Conservation (phyloP, 1,284 basidiomycete genomes). For the Afroboletus lepidellus region DNA sequence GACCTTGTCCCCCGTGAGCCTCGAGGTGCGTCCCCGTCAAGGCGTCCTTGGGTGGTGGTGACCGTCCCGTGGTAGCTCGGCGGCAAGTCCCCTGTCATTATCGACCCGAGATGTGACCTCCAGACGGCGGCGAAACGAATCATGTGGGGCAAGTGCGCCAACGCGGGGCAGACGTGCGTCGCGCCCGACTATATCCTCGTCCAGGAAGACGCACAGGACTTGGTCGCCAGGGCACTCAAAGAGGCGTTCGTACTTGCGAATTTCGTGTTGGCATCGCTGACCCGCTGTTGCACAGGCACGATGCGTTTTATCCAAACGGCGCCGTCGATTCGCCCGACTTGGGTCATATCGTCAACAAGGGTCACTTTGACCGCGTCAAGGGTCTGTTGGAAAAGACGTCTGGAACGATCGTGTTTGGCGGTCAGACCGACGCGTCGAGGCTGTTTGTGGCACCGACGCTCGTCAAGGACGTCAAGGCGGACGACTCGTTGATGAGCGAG, state of each 20-base stretch:
- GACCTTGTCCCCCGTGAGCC: conserved; percentile 78
- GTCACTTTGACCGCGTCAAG: conserved; percentile 63
- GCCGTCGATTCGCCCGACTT: conserved; percentile 45
- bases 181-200: conserved; percentile 86
- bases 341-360: conserved; percentile 48
- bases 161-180: conserved; percentile 71
- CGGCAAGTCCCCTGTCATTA: conserved; percentile 77
- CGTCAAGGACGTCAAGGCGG: conserved; percentile 57
- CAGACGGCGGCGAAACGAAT: conserved; percentile 59
- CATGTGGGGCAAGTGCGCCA: conserved; percentile 79
- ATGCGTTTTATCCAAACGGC: conserved; percentile 53
- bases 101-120: conserved; percentile 69
- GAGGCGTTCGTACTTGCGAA: conserved; percentile 46
- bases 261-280: background rate
- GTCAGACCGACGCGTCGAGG: conserved; percentile 56
- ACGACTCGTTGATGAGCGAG: conserved; percentile 79
- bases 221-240: conserved; percentile 60
- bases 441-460: conserved; percentile 70
- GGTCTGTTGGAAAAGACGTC: conserved; percentile 64
- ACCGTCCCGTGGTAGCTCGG: conserved; percentile 32
- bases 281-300: conserved; percentile 38
- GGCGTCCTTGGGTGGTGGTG: background rate
- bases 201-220: conserved; percentile 59
- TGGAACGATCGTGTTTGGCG: conserved; percentile 72
- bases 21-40: conserved; percentile 51